Conservation (phyloP, 2,329 filamentous ascomycete genomes). For the Blastomyces parvus region DNA sequence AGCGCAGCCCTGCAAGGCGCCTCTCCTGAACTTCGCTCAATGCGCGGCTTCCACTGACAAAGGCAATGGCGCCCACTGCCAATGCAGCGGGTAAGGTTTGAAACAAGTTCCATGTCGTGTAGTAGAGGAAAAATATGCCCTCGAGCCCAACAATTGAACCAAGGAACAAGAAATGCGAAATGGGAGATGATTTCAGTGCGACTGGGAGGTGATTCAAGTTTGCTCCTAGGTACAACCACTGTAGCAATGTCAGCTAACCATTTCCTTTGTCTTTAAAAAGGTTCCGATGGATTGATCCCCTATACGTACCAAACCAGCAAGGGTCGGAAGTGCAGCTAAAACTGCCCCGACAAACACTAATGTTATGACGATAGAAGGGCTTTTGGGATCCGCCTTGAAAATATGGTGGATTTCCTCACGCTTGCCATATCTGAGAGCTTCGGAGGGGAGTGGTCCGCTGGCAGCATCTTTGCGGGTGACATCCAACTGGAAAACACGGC, state of each 20-base stretch:
- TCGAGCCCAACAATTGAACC: constrained; percentile 82
- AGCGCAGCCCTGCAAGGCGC: constrained; percentile 62
- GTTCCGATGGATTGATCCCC: neutral
- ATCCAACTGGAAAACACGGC: constrained; percentile 62
- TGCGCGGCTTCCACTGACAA: constrained; percentile 81
- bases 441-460: constrained; percentile 49
- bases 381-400: constrained; percentile 71
- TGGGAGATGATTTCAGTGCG: constrained; percentile 64
- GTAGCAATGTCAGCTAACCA: constrained; percentile 13
- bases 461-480: constrained; percentile 53
- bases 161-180: constrained; percentile 77
- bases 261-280: neutral
- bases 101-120: constrained; percentile 84
- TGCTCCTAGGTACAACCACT: constrained; percentile 76
- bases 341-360: constrained; percentile 67
- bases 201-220: constrained; percentile 70
- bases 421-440: constrained; percentile 75
- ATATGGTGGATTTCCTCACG: constrained; percentile 80
- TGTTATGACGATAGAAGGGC: constrained; percentile 70
- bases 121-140: constrained; percentile 89
- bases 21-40: constrained; percentile 87
- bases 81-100: constrained; percentile 67
- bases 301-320: constrained; percentile 58
- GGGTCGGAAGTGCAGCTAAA: constrained; percentile 59
- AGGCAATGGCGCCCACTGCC: constrained; percentile 59